Percentiles rank a stretch among this genome's conserved stretches.
Conservation (phyloP, 768 basidiomycete species). For the Podaxis sp. region DNA sequence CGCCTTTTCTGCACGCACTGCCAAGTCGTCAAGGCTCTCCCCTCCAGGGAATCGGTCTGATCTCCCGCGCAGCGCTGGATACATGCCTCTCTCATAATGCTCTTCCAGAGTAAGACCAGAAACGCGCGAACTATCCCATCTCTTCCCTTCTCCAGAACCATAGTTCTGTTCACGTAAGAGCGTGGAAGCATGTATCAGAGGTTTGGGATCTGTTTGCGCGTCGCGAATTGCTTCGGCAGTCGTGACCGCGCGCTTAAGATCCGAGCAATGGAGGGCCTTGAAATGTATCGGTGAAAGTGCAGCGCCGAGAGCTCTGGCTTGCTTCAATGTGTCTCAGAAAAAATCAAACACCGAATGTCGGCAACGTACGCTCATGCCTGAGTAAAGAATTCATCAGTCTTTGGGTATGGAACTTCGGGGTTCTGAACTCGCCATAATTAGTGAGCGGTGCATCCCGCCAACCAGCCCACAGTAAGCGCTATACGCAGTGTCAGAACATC, state of each 20-base stretch:
- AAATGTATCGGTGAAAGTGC: conserved; percentile 49
- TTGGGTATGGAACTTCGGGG: too few species aligned
- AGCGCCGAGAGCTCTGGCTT: conserved; percentile 62
- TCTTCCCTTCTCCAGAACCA: conserved; percentile 67
- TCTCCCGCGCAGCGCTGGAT: conserved; percentile 46
- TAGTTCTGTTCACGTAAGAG: conserved; percentile 70
- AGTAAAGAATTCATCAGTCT: neutral
- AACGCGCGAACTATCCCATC: conserved; percentile 36
- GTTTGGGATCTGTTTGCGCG: conserved; percentile 46
- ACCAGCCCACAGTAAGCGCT: conserved; percentile 63
- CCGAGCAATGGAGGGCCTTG: conserved; percentile 62
- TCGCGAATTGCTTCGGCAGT: conserved; percentile 60
- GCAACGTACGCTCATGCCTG: conserved; percentile 55
- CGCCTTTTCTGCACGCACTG: conserved; percentile 48
- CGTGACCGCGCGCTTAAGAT: conserved; percentile 59
- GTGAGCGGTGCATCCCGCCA: conserved; percentile 73
- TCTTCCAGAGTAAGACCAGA: conserved; percentile 39
- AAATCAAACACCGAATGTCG: conserved; percentile 16
- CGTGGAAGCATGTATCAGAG: conserved; percentile 44
- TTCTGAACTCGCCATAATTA: conserved; percentile 58
- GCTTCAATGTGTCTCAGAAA: conserved; percentile 29
- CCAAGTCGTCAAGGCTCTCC: conserved; percentile 70
- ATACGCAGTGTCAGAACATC: conserved; percentile 17
- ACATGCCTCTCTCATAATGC: conserved; percentile 53
- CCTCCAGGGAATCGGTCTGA: conserved; percentile 63